Base-by-base conservation (phyloP, 495 filamentous ascomycete species). In the Aspergillus nidulans region DNA sequence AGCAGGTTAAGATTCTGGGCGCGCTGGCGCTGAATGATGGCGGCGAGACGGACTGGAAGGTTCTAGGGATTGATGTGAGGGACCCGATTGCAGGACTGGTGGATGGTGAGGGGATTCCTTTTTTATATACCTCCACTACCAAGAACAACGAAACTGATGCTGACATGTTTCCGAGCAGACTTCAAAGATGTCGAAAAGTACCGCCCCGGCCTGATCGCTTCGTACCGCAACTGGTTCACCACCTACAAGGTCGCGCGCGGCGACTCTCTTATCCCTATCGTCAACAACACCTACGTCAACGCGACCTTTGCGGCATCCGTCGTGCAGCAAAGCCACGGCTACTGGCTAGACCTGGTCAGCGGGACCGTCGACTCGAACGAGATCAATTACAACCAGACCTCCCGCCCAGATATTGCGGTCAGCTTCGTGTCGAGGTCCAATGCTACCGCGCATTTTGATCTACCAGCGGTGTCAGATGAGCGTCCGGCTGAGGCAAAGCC, bases 321-420 rank as follows among this genome's bases (percentile, higher is more conserved):
- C 18, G 25, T 49, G 16, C 16, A 16, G 28, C 46, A 49, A 12
- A 49, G 46, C 46, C 46, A 49, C 46, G 28, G 28, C 28, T 49
- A 49, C 46, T 49, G 46, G 46, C 46, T 49, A 2, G 46, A 49
- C 19, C 46, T 49, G 18, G 20, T 49, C 46, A 38, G 21, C 28
- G 46, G 46, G n/a, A 23, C 20, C 7, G 46, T 49, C 28, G 46
- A 49, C 46, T 21, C 16, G 6, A 38, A 38, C 46, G 30, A 49
- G 18, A 49, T 49, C 28, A 49, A 49, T 30, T 49, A 49, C 46
- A 49, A 49, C 28, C 46, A 49, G 46, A 49, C 46, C 9, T 49
- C 46, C 3, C 46, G 46, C 13, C 46, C 46, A 30, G 30, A 36
- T 28, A 36, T 49, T 30, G 2, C 10, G 28, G 4, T 13, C 15